A percentile compares a stretch with the other conserved stretches of the same genome.
Evolutionary conservation across 441 rosid species (phyloP).

Genomic region (Bruguiera hainesii): DNA sequence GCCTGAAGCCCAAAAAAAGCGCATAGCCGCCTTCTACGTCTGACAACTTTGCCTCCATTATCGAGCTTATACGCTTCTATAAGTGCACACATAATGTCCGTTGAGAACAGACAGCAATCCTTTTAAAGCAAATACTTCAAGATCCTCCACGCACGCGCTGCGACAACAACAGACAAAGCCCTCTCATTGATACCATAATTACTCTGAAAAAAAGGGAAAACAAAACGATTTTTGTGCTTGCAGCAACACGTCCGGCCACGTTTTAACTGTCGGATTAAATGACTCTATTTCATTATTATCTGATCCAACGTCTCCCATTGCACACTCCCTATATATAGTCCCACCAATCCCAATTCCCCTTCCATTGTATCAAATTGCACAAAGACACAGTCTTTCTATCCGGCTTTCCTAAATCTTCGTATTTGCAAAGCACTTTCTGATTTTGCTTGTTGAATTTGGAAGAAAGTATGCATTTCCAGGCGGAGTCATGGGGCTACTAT

Average conservation of each 20-base stretch:
- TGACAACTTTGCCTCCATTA: slow-evolving; percentile 13
- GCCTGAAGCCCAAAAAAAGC: background rate
- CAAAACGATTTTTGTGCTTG: no score
- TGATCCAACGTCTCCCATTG: no score
- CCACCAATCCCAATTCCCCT: no score
- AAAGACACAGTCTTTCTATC: no score
- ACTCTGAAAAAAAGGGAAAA: background rate
- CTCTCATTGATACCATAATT: no score
- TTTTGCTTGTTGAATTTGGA: background rate
- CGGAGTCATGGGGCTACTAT: slow-evolving; percentile 27
- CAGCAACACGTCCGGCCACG: no score
- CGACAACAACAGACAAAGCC: slow-evolving; percentile 48
- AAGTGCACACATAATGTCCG: slow-evolving; percentile 19
- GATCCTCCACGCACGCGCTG: slow-evolving; percentile 41
- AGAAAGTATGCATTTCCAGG: slow-evolving; percentile 22
- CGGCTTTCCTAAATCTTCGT: background rate
- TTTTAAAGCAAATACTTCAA: slow-evolving; percentile 29
- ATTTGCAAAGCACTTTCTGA: background rate
- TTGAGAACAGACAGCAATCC: slow-evolving; percentile 37
- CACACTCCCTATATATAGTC: no score
- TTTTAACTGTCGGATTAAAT: no score
- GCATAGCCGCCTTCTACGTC: slow-evolving; percentile 39
- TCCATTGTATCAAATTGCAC: no score
- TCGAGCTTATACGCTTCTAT: background rate
- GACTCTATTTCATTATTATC: no score